These are phyloP conservation scores for Metschnikowia kofuensis DNA, from an alignment of 805 yeast genomes.

Conservation along the genomic window DNA sequence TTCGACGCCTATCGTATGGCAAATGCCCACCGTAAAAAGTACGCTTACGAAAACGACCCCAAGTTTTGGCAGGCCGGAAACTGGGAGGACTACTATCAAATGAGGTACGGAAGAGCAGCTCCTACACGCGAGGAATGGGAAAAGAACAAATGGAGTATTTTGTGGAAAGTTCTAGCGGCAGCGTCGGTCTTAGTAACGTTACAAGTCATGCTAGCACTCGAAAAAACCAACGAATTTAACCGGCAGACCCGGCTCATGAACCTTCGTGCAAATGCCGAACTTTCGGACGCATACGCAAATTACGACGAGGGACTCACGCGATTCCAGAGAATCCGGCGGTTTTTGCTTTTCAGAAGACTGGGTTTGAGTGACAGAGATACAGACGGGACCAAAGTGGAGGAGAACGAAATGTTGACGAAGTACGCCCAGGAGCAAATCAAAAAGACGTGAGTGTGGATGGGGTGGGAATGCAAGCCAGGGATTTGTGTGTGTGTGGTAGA, in stretches of 20 bases:
- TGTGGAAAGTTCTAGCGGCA: constrained; percentile 38
- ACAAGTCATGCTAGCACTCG: constrained; percentile 39
- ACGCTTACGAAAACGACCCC: constrained; percentile 33
- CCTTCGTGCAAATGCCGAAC: constrained; percentile 28
- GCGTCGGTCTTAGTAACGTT: constrained; percentile 37
- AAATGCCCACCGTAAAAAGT: constrained; percentile 34
- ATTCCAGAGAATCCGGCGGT: constrained; percentile 32
- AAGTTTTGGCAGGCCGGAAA: constrained; percentile 60
- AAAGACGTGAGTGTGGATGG: constrained; percentile 15
- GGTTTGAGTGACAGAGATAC: constrained; percentile 20
- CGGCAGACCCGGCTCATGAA: constrained; percentile 23
- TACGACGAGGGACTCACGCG: constrained; percentile 27
- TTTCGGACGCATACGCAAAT: constrained; percentile 25
- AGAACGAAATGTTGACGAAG: constrained; percentile 28
- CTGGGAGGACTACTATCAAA: constrained; percentile 59
- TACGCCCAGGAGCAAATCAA: constrained; percentile 27
- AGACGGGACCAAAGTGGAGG: constrained; percentile 21
- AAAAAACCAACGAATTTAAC: constrained; percentile 32
- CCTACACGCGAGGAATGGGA: constrained; percentile 41
- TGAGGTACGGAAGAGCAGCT: constrained; percentile 35
- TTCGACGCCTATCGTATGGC: constrained; percentile 38
- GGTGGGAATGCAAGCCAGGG: no score
- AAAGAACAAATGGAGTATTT: constrained; percentile 43
- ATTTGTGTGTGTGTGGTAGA: neutral
- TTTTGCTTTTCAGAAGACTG: constrained; percentile 32